Evolutionary conservation across 768 basidiomycete genomes (phyloP), one percentile per base, ranked within the genome.

Genomic region (Leccinum ochraceum): DNA sequence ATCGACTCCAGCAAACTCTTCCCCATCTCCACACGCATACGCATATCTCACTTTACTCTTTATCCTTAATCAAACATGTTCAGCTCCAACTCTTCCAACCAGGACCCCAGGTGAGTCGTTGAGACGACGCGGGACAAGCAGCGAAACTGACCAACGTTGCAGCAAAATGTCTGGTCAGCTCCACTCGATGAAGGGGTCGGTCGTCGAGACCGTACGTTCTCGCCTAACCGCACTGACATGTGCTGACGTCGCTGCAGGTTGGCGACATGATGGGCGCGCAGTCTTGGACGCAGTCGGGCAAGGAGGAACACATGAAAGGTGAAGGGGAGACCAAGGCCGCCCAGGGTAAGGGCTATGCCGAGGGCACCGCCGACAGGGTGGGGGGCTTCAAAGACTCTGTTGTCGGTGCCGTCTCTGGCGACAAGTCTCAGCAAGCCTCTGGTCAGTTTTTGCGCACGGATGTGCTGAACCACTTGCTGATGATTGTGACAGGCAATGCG

Each of bases 381-480:
- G 69, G 63, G 3, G 85, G 85, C 44, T 82, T 83, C 71, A 80
- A 81, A 60, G 84, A 86, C 56, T 67, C 81, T 48, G 71, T 86
- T 34, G 74, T 82, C 37, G 85, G 85, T 36, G 81, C 85, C 10
- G 62, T 87, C 53, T 79, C 74, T n/a, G 86, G 84, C 28, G 86
- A 86, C 69, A 77, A 78, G 64, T 44, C 72, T n/a, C 81, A 84
- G 67, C 77, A 87, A 70, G 58, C 63, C 17, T n/a, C 75, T 17
- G 84, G 85, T 83, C 60, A 54, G 76, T 63, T 13, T 28, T 28
- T 8, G 17, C 4, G 6, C 8, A 20, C 2, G 16, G 8, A 1
- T 22, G 0, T 3, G 1, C 3, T 3, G 8, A 17, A 3, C 1
- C n/a, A 10, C 9, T 28, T 49, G 2, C 17, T 53, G 28, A 20